Conservation (phyloP, 2,329 filamentous ascomycete species). For the Fusarium verrucosum region DNA sequence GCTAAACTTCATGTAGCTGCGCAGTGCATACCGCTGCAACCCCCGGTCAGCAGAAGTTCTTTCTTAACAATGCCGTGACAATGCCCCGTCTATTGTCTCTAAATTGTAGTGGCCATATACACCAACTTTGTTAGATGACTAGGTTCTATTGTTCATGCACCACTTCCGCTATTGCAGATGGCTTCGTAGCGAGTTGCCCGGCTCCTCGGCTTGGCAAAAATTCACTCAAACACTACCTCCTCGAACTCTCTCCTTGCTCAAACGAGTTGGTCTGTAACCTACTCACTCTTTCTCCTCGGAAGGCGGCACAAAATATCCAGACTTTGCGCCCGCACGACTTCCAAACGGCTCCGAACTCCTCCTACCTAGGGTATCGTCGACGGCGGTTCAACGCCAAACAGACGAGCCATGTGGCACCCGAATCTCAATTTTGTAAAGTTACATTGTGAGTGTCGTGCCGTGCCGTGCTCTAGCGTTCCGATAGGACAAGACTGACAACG, state of each 20-base stretch:
- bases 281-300: conserved; percentile 11
- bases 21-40: conserved; percentile 24
- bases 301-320: conserved; percentile 16
- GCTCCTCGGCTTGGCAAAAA: conserved; percentile 23
- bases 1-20: neutral
- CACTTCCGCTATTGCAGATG: conserved; percentile 19
- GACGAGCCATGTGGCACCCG: conserved; percentile 38
- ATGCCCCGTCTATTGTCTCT: neutral
- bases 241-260: conserved; percentile 6
- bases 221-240: conserved; percentile 31
- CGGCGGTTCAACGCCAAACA: conserved; percentile 12
- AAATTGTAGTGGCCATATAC: conserved; percentile 14
- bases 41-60: conserved; percentile 9
- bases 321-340: conserved; percentile 3
- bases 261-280: conserved; percentile 20
- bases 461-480: neutral
- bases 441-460: conserved; percentile 40
- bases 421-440: conserved; percentile 42
- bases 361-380: conserved; percentile 2
- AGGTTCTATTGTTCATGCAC: conserved; percentile 21
- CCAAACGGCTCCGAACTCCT: conserved; percentile 6
- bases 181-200: conserved; percentile 10
- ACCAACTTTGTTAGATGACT: conserved; percentile 8
- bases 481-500: conserved; percentile 13
- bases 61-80: conserved; percentile 27